phyloP scores from a whole-genome alignment of 2,329 filamentous ascomycete species.

The Pestalotiopsis sp. region DNA sequence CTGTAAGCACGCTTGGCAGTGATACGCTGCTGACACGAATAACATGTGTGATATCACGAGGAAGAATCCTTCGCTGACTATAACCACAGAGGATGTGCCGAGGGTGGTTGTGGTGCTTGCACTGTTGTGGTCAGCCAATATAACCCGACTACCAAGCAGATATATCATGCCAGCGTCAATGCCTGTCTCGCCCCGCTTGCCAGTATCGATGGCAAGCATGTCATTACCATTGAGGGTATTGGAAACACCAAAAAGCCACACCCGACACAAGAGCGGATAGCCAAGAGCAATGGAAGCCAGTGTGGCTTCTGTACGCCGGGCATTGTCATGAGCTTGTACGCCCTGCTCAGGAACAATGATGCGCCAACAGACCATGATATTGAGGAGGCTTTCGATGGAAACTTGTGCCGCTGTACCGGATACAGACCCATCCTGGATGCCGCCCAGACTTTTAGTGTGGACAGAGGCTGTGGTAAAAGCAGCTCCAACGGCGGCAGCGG shows the following conservation, averaged over 20 bases:
- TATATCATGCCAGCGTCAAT: conserved; percentile 97
- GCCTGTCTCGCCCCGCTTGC: conserved; percentile 92
- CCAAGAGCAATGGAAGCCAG: conserved; percentile 89
- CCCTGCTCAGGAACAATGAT: conserved; percentile 82
- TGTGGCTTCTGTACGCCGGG: conserved; percentile 95
- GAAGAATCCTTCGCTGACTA: background rate
- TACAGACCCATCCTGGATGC: conserved; percentile 94
- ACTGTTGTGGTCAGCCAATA: conserved; percentile 93
- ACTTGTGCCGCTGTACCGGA: conserved; percentile 92
- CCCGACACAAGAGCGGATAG: conserved; percentile 87
- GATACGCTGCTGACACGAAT: background rate
- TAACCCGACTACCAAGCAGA: conserved; percentile 87
- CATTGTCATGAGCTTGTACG: conserved; percentile 97
- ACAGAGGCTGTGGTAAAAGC: conserved; percentile 52
- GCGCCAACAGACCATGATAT: conserved; percentile 79
- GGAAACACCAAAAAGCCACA: conserved; percentile 86
- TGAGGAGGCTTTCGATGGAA: conserved; percentile 97
- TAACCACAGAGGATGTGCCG: conserved; percentile 73
- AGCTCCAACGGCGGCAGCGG: conserved; percentile 54
- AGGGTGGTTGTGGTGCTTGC: conserved; percentile 95
- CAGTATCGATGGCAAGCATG: conserved; percentile 95
- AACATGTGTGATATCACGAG: background rate
- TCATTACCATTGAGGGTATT: conserved; percentile 96
- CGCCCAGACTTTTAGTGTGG: conserved; percentile 81
- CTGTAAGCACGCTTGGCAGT: conserved; percentile 51